A percentile compares a stretch with the other conserved stretches of the same genome.
phyloP scores from a whole-genome alignment of 768 basidiomycete species.

The Fomitopsis pulvina region DNA sequence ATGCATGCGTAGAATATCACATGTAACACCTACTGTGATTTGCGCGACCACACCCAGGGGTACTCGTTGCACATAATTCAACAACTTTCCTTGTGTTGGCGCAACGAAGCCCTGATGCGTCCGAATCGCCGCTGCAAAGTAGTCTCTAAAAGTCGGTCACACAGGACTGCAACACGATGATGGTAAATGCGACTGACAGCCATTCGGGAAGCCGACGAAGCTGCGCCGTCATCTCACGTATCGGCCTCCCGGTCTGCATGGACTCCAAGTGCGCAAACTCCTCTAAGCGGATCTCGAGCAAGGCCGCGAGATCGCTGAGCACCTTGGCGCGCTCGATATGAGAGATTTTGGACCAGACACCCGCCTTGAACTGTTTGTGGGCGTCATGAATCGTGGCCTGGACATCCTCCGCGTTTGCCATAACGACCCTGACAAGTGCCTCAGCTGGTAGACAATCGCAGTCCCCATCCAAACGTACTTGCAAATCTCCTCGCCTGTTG shows the following conservation, averaged over 20 bases:
- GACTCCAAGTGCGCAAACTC: constrained; percentile 63
- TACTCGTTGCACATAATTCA: constrained; percentile 74
- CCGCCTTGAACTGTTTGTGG: constrained; percentile 54
- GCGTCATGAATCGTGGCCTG: constrained; percentile 45
- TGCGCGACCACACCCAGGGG: constrained; percentile 88
- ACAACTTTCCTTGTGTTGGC: constrained; percentile 71
- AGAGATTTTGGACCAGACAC: constrained; percentile 65
- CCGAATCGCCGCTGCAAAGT: constrained; percentile 68
- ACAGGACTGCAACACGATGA: neutral
- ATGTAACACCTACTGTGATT: constrained; percentile 53
- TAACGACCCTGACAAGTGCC: constrained; percentile 38
- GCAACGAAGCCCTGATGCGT: constrained; percentile 66
- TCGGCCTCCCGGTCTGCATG: constrained; percentile 73
- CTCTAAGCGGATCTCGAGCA: constrained; percentile 49
- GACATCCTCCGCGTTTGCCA: constrained; percentile 48
- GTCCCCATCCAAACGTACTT: constrained; percentile 34
- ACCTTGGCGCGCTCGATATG: constrained; percentile 54
- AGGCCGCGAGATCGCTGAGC: constrained; percentile 56
- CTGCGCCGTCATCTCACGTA: constrained; percentile 80
- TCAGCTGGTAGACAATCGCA: neutral
- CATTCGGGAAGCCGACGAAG: constrained; percentile 75
- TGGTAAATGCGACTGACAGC: constrained; percentile 48
- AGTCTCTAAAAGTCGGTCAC: constrained; percentile 43
- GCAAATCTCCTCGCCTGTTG: constrained; percentile 53
- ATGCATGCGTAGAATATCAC: neutral